Percentiles rank a stretch among this genome's conserved stretches.
Evolutionary conservation across 2,329 filamentous ascomycete genomes (phyloP).

Genomic region (Neocucurbitaria cava): DNA sequence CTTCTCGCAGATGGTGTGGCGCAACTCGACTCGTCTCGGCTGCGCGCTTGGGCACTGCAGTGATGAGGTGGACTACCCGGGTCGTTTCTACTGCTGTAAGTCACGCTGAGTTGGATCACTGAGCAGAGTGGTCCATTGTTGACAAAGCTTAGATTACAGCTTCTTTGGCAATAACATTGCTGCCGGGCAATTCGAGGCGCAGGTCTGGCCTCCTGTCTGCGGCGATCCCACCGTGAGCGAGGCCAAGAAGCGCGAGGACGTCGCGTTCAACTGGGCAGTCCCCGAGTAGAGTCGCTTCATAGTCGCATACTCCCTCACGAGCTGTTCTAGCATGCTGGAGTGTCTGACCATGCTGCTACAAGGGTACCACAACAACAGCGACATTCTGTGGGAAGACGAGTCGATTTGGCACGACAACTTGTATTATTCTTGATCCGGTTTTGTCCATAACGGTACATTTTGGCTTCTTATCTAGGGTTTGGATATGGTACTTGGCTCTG

Average conservation of each 20-base stretch:
- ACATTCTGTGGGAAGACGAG: not conserved
- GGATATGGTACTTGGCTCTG: not conserved
- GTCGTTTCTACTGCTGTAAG: constrained; percentile 49
- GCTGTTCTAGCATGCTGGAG: not conserved
- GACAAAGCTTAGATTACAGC: constrained; percentile 39
- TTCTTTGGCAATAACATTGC: constrained; percentile 43
- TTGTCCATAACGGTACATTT: not conserved
- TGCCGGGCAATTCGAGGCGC: constrained; percentile 33
- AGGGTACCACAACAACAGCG: not conserved
- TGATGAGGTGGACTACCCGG: constrained; percentile 27
- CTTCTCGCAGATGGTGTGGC: constrained; percentile 51
- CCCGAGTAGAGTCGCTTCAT: not conserved
- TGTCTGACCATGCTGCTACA: not conserved
- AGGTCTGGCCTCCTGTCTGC: constrained; percentile 44
- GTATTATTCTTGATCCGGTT: not conserved
- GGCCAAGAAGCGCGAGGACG: constrained; percentile 19
- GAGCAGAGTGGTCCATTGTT: constrained; percentile 2
- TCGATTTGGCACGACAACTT: not conserved
- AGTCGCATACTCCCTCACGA: not conserved
- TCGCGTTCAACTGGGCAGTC: constrained; percentile 26
- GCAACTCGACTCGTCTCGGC: constrained; percentile 43
- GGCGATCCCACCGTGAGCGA: constrained; percentile 26
- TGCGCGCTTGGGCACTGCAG: constrained; percentile 44
- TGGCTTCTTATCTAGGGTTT: not conserved
- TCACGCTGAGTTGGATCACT: not conserved